Evolutionary conservation across 1,284 basidiomycete species (phyloP).

Genomic region (Fomitopsis pinicola): DNA sequence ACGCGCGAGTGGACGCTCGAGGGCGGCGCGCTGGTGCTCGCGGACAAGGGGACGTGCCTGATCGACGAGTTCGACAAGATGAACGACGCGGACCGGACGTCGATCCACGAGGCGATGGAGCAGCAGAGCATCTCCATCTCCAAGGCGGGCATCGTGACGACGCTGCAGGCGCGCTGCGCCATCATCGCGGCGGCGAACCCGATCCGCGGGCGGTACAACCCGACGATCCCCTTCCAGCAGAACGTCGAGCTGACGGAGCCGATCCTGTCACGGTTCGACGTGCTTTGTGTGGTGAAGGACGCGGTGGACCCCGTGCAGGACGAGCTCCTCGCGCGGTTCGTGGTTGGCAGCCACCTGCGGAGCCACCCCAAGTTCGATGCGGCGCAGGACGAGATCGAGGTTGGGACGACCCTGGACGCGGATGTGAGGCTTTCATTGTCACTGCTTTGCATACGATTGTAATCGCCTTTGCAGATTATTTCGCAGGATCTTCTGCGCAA

Average conservation of each 20-base stretch:
- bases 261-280: constrained; percentile 98
- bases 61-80: constrained; percentile 99
- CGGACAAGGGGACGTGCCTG: constrained; percentile 97
- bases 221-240: constrained; percentile 96
- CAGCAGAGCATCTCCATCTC: constrained; percentile 99
- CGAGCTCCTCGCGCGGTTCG: constrained; percentile 94
- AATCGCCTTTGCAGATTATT: constrained; percentile 68
- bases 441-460: constrained; percentile 1
- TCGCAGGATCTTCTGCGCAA: constrained; percentile 97
- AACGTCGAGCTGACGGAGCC: constrained; percentile 99
- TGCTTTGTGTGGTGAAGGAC: constrained; percentile 98
- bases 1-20: constrained; percentile 99
- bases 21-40: constrained; percentile 94
- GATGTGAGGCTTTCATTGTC: constrained; percentile 54
- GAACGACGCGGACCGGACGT: constrained; percentile 97
- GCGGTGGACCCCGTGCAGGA: constrained; percentile 96
- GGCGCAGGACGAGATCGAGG: constrained; percentile 82
- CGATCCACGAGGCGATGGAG: constrained; percentile 99
- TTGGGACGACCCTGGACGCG: constrained; percentile 84
- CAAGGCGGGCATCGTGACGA: constrained; percentile 97
- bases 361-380: constrained; percentile 92
- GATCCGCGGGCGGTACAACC: constrained; percentile 92
- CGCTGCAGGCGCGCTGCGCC: constrained; percentile 94
- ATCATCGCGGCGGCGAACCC: constrained; percentile 98
- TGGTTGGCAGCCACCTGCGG: constrained; percentile 92